Percentiles rank a stretch among this genome's conserved stretches.
phyloP scores from a whole-genome alignment of 1,139 yeast genomes.

The Zygoascus sp. region DNA sequence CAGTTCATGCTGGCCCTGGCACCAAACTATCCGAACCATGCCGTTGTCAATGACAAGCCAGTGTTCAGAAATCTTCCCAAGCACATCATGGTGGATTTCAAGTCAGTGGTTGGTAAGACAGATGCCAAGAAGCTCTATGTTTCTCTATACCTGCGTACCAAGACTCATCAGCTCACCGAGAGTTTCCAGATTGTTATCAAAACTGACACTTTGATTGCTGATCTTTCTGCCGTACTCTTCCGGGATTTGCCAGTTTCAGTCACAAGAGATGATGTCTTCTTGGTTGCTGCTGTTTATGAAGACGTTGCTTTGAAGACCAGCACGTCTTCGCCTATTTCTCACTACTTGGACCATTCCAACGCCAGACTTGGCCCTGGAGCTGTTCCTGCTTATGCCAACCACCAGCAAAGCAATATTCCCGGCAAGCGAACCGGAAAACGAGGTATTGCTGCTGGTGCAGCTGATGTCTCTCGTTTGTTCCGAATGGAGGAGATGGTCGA shows the following conservation, averaged over 20 bases:
- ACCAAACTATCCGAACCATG: constrained; percentile 59
- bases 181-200: constrained; percentile 69
- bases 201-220: constrained; percentile 57
- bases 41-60: constrained; percentile 30
- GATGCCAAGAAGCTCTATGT: constrained; percentile 63
- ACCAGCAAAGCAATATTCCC: constrained; percentile 14
- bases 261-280: constrained; percentile 30
- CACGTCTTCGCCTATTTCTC: constrained; percentile 3
- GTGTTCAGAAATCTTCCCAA: constrained; percentile 50
- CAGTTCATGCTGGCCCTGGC: constrained; percentile 70
- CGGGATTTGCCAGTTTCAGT: constrained; percentile 69
- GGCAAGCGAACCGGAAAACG: constrained; percentile 46
- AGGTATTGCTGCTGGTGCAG: constrained; percentile 86
- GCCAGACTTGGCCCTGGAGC: constrained; percentile 5
- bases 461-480: constrained; percentile 78
- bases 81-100: constrained; percentile 75
- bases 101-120: constrained; percentile 54
- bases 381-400: neutral
- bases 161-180: constrained; percentile 66
- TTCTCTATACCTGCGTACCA: constrained; percentile 65
- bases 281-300: constrained; percentile 35
- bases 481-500: constrained; percentile 61
- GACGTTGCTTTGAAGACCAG: constrained; percentile 26
- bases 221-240: constrained; percentile 75
- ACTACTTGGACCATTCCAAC: neutral